Percentiles rank a stretch among this genome's conserved stretches.
Evolutionary conservation across 768 basidiomycete genomes (phyloP).

Genomic region (Lyophyllum semitale): DNA sequence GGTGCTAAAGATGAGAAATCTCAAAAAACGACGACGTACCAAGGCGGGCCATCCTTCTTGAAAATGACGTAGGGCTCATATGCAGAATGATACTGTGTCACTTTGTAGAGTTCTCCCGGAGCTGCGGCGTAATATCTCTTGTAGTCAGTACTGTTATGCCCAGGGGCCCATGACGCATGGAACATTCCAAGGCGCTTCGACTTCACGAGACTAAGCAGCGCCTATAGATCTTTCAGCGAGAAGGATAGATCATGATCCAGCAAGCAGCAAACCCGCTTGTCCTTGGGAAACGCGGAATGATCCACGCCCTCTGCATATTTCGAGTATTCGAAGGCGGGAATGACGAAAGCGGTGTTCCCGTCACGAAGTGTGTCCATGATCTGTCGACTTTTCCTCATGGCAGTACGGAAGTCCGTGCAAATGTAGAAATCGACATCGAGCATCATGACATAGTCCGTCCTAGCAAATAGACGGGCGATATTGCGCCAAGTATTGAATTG

Average conservation of each 20-base stretch:
- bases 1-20: not conserved
- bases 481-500: conserved; percentile 94
- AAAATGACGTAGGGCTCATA: conserved; percentile 91
- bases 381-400: conserved; percentile 47
- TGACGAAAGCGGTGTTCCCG: conserved; percentile 72
- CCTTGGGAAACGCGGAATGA: conserved; percentile 59
- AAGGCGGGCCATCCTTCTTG: conserved; percentile 73
- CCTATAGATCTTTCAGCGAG: conserved; percentile 29
- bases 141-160: conserved; percentile 85
- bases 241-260: not conserved
- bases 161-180: conserved; percentile 74
- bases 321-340: conserved; percentile 84
- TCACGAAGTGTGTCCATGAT: conserved; percentile 49
- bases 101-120: conserved; percentile 72
- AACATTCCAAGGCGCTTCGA: conserved; percentile 68
- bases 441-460: conserved; percentile 87
- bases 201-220: conserved; percentile 60
- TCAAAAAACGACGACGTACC: conserved; percentile 42
- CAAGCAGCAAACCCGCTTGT: conserved; percentile 57
- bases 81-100: conserved; percentile 74
- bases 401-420: conserved; percentile 76
- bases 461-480: conserved; percentile 78
- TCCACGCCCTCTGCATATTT: conserved; percentile 66
- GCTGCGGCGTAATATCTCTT: conserved; percentile 59
- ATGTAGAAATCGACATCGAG: conserved; percentile 88